Evolutionary conservation across 208 protist species (phyloP).

Genomic region (Crithidia fasciculata): DNA sequence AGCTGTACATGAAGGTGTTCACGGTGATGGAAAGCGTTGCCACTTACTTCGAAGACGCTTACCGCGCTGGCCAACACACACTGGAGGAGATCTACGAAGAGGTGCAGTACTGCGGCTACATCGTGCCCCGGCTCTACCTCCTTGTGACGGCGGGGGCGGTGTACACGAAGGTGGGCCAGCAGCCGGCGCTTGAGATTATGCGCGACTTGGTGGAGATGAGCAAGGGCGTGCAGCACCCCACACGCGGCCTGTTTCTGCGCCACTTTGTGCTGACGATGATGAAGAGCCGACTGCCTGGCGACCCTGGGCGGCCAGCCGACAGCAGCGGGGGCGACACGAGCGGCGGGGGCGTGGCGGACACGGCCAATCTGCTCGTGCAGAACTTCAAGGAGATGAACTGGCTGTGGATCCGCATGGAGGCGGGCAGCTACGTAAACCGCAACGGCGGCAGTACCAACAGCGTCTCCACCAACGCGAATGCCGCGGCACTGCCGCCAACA

Average conservation of each 20-base stretch:
- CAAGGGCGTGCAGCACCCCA: constrained; percentile 99
- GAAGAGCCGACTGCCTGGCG: constrained; percentile 97
- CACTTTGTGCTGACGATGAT: constrained; percentile 96
- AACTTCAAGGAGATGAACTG: constrained; percentile 99
- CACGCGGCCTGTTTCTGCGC: constrained; percentile 98
- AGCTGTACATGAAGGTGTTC: constrained; percentile 96
- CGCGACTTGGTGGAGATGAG: constrained; percentile 99
- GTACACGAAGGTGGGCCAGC: constrained; percentile 92
- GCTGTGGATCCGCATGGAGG: constrained; percentile 99
- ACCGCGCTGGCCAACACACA: constrained; percentile 27
- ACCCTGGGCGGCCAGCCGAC: constrained; percentile 41
- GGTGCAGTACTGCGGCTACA: constrained; percentile 97
- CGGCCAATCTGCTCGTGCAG: constrained; percentile 95
- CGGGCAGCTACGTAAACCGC: constrained; percentile 66
- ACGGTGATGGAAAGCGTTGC: constrained; percentile 92
- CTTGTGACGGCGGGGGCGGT: constrained; percentile 96
- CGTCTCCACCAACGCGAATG: background rate
- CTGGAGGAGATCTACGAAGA: constrained; percentile 96
- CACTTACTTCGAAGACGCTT: constrained; percentile 88
- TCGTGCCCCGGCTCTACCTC: constrained; percentile 98
- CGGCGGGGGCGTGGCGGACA: constrained; percentile 91
- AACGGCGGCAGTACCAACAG: constrained; percentile 35
- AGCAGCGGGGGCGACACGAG: constrained; percentile 7
- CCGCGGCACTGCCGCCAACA: background rate
- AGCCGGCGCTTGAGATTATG: constrained; percentile 94